phyloP scores from a whole-genome alignment of 768 basidiomycete genomes.

The Russula earlei region DNA sequence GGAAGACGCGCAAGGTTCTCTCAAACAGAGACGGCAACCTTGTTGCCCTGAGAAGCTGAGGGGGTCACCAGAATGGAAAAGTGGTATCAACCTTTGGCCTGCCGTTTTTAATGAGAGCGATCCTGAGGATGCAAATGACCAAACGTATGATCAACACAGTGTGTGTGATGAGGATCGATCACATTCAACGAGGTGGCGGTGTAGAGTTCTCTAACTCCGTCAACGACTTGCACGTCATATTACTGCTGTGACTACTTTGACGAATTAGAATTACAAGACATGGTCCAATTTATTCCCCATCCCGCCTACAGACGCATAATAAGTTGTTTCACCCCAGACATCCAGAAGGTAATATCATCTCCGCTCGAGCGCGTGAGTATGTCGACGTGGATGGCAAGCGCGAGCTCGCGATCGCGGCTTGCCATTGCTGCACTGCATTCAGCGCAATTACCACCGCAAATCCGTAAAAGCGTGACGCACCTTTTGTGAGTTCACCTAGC shows the following conservation, averaged over 20 bases:
- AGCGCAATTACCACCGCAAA: background rate
- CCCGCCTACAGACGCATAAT: slow-evolving; percentile 53
- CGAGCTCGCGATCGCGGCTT: slow-evolving; percentile 63
- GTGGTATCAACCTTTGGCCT: background rate
- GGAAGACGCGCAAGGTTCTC: background rate
- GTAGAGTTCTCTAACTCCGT: too few species aligned
- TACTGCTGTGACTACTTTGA: background rate
- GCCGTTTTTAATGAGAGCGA: background rate
- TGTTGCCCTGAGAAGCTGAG: too few species aligned
- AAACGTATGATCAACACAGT: too few species aligned
- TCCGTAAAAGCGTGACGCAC: slow-evolving; percentile 32
- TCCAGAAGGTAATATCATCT: slow-evolving; percentile 78
- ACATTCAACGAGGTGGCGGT: too few species aligned
- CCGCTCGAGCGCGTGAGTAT: slow-evolving; percentile 70
- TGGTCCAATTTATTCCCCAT: too few species aligned
- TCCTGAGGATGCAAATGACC: background rate
- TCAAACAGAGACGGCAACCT: too few species aligned
- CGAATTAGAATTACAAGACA: background rate
- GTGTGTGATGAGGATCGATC: too few species aligned
- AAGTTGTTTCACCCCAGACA: slow-evolving; percentile 86
- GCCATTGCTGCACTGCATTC: slow-evolving; percentile 57
- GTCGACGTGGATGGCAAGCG: slow-evolving; percentile 78
- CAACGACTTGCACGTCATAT: background rate
- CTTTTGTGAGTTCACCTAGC: slow-evolving; percentile 59
- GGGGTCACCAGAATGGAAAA: too few species aligned